Evolutionary conservation across 176 grass and related monocot genomes (phyloP).

Genomic region (Musa beccarii): DNA sequence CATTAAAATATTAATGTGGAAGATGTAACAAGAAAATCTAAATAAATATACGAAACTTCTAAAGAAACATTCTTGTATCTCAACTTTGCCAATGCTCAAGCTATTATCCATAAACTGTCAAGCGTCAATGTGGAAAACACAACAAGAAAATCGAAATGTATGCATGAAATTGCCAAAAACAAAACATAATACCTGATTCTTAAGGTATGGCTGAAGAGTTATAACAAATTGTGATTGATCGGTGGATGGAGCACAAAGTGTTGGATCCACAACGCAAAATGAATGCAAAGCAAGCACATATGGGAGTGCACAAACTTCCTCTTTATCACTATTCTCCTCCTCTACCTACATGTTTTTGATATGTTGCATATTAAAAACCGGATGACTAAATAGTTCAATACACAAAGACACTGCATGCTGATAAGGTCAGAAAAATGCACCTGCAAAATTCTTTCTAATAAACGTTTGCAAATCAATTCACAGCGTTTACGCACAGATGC

Average conservation of each 20-base stretch:
- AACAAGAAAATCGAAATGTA: not conserved
- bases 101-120: not conserved
- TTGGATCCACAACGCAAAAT: constrained; percentile 93
- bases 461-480: constrained; percentile 82
- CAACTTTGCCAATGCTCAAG: no score
- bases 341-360: constrained; percentile 48
- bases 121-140: not conserved
- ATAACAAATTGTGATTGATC: constrained; percentile 97
- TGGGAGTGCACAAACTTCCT: constrained; percentile 63
- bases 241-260: constrained; percentile 79
- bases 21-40: no score
- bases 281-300: constrained; percentile 95
- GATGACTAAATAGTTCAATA: not conserved
- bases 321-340: constrained; percentile 64
- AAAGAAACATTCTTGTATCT: no score
- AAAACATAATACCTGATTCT: constrained; percentile 53
- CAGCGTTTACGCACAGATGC: constrained; percentile 71
- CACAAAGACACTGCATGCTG: not conserved
- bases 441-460: constrained; percentile 99
- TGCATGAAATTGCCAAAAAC: not conserved
- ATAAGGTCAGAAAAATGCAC: constrained; percentile 24
- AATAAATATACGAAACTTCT: no score
- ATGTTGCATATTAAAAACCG: not conserved
- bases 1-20: no score
- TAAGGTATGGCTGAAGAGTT: constrained; percentile 97